phyloP scores from a whole-genome alignment of 75 land plant species.

The Pinus albicaulis region DNA sequence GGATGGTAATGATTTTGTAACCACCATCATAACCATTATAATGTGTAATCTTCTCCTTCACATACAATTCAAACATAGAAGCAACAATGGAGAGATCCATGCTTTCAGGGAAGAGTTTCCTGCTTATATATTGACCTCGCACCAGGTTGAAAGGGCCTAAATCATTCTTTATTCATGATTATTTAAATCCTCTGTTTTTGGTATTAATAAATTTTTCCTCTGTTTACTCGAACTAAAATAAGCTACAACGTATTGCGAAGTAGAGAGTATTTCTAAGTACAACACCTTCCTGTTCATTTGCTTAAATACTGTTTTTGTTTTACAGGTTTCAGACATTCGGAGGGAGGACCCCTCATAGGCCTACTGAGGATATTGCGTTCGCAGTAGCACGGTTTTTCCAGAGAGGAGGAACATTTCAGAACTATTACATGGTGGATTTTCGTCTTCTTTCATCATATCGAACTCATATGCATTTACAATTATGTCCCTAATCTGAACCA shows the following conservation, averaged over 20 bases:
- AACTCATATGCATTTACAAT: neutral
- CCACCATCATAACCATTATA: neutral
- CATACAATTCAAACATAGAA: neutral
- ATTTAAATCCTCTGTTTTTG: neutral
- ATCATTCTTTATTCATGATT: neutral
- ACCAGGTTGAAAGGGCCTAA: neutral
- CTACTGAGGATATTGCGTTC: constrained; percentile 89
- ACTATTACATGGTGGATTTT: constrained; percentile 84
- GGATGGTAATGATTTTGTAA: constrained; percentile 56
- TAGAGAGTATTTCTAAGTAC: neutral
- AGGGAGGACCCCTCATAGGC: constrained; percentile 69
- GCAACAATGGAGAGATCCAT: neutral
- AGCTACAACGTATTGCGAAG: neutral
- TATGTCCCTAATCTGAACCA: neutral
- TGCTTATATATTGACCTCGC: too few relatives aligned
- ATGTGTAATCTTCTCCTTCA: neutral
- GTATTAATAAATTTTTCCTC: neutral
- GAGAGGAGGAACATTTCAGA: constrained; percentile 88
- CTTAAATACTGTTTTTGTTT: neutral
- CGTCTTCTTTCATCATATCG: neutral
- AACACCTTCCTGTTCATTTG: neutral
- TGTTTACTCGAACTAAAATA: neutral
- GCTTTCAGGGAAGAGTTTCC: too few relatives aligned
- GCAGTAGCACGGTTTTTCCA: constrained; percentile 92
- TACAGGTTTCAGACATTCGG: constrained; percentile 80